phyloP scores from a whole-genome alignment of 306 rosid genomes.

The Coriaria nepalensis region DNA sequence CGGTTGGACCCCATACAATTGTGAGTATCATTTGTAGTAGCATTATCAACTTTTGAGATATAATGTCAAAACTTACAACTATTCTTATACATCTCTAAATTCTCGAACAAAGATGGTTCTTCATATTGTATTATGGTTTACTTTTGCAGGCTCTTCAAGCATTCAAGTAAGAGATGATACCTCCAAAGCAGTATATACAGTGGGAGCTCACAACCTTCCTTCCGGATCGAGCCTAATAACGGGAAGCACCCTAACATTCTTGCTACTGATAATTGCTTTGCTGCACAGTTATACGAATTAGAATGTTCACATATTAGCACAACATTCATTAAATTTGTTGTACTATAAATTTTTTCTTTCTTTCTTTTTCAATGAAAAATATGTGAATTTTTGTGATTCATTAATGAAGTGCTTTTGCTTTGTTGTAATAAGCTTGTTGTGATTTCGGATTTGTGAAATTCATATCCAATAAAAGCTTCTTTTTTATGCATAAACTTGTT shows the following conservation, averaged over 20 bases:
- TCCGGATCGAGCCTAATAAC: constrained; percentile 7
- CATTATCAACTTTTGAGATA: neutral
- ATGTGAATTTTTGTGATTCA: too few relatives aligned
- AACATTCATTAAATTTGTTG: constrained; percentile 6
- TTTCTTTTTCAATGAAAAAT: constrained; percentile 1
- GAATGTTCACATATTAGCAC: constrained; percentile 2
- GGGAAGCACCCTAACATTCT: constrained; percentile 4
- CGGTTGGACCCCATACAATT: constrained; percentile 14
- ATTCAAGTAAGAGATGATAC: constrained; percentile 60
- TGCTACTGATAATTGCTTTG: constrained; percentile 1
- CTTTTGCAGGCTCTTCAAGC: constrained; percentile 51
- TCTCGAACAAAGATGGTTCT: neutral
- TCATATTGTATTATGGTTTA: constrained; percentile 8
- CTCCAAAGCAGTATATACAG: constrained; percentile 41
- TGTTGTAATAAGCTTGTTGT: too few relatives aligned
- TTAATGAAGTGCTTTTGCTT: too few relatives aligned
- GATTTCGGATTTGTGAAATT: too few relatives aligned
- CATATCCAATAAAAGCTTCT: too few relatives aligned
- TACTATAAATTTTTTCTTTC: neutral
- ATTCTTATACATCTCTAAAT: neutral
- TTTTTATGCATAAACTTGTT: too few relatives aligned
- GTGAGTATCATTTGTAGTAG: constrained; percentile 8
- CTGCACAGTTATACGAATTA: constrained; percentile 6
- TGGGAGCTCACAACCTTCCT: constrained; percentile 46
- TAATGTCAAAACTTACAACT: neutral